Conservation (phyloP, 805 yeast species). For the Kuraishia cidri region DNA sequence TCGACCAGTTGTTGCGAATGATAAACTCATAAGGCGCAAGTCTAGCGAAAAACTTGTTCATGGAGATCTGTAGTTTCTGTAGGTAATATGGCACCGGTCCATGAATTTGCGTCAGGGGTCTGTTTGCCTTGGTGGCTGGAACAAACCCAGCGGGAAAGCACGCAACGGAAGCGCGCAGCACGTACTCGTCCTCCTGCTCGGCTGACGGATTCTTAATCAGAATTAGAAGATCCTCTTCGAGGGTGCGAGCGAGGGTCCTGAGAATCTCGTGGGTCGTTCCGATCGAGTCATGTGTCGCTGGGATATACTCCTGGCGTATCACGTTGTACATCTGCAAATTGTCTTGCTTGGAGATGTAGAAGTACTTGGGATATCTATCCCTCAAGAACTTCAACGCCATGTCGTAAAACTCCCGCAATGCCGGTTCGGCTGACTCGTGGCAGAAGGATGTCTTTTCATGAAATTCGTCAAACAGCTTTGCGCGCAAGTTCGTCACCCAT, state of each 20-base stretch:
- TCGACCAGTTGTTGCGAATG: constrained; percentile 60
- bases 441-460: constrained; percentile 24
- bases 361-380: constrained; percentile 13
- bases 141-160: constrained; percentile 71
- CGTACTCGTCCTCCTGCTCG: constrained; percentile 42
- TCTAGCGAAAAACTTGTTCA: constrained; percentile 59
- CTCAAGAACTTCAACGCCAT: constrained; percentile 16
- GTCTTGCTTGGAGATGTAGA: constrained; percentile 8
- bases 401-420: constrained; percentile 43
- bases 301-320: constrained; percentile 30
- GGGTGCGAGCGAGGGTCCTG: constrained; percentile 13
- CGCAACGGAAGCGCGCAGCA: constrained; percentile 44
- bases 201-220: constrained; percentile 29
- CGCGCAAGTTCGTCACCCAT: constrained; percentile 29
- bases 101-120: constrained; percentile 53
- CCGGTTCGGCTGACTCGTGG: constrained; percentile 20
- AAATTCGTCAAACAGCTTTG: constrained; percentile 20
- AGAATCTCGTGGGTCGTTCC: constrained; percentile 8
- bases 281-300: constrained; percentile 15
- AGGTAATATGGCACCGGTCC: constrained; percentile 65
- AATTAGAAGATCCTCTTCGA: constrained; percentile 60
- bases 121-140: constrained; percentile 42
- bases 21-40: constrained; percentile 46
- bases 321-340: constrained; percentile 26
- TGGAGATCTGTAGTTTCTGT: constrained; percentile 44